Evolutionary conservation across 2,329 filamentous ascomycete genomes (phyloP), one percentile per base, ranked within the genome.

Genomic region (Dichotomopilus funicola): DNA sequence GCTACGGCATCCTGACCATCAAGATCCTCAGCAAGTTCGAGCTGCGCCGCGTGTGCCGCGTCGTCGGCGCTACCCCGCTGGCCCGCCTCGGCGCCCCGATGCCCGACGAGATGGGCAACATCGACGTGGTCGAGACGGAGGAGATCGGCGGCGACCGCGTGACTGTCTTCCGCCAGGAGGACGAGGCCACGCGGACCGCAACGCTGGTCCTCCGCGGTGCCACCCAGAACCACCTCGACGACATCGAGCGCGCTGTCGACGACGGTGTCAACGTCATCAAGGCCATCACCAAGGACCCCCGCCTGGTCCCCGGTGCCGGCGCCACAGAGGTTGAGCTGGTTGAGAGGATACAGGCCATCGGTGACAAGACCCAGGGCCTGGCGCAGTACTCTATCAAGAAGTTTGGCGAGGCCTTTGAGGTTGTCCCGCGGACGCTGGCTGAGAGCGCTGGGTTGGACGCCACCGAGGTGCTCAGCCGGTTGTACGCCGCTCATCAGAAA

Each of bases 261-360:
- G 94, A 99, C 64, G 94, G 94, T 62, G 94, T 99, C 71, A 99
- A 97, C 68, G 95, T 95, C 51, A 88, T 99, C 72, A 99, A 99
- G 78, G 94, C 94, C 62, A 95, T 99, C 71, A 97, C 94, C 59
- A 89, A 89, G 70, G 95, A 99, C 70, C 78, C 92, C 6, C 83
- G 91, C 61, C 80, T 99, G 56, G 91, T 99, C 0, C 91, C 94
- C 40, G 94, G 94, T 62, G 94, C 94, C 35, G 95, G 94, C 66
- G 92, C 94, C 48, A 90, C 92, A 60, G 94, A 99, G 74, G 86
- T 95, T 71, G 89, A 96, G 75, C 82, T 99, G 58, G 87, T 95
- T 51, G 91, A 96, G 78, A 85, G 91, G 68, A 88, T 99, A 78
- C 88, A 89, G 67, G 86, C 88, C 27, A 87, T 91, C 59, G 94